phyloP scores from a whole-genome alignment of 768 basidiomycete genomes.

The Auricularia heimuer region DNA sequence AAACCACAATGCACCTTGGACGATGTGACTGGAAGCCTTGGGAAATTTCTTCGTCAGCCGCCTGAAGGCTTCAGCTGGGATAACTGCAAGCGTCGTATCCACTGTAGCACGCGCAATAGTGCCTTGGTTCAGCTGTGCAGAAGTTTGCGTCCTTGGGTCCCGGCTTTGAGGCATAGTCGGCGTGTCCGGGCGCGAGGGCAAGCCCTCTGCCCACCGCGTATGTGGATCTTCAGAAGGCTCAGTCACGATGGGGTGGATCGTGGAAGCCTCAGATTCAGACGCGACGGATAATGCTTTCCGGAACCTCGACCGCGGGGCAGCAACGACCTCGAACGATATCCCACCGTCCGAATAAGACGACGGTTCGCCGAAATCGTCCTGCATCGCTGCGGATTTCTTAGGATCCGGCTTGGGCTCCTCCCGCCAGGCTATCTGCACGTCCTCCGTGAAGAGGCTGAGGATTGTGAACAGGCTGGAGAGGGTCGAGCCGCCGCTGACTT shows the following conservation, averaged over 20 bases:
- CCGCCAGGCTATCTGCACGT: slow-evolving; percentile 88
- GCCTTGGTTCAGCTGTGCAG: slow-evolving; percentile 39
- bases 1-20: slow-evolving; percentile 51
- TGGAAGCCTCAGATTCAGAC: not conserved
- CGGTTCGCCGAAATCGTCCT: slow-evolving; percentile 52
- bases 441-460: slow-evolving; percentile 91
- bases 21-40: slow-evolving; percentile 93
- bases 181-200: not conserved
- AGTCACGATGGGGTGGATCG: not conserved
- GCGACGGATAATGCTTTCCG: not conserved
- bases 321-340: not conserved
- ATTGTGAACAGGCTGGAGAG: slow-evolving; percentile 95
- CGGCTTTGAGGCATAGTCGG: not conserved
- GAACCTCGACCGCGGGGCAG: not conserved
- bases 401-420: slow-evolving; percentile 24
- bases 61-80: slow-evolving; percentile 94
- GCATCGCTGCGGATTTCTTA: not conserved
- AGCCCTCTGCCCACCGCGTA: not conserved
- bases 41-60: slow-evolving; percentile 93
- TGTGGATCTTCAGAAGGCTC: not conserved
- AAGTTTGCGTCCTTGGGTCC: not conserved
- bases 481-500: slow-evolving; percentile 92
- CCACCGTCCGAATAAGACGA: slow-evolving; percentile 33
- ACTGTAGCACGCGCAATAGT: slow-evolving; percentile 88
- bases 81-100: slow-evolving; percentile 95